Conservation (phyloP, 2,329 filamentous ascomycete genomes). For the Colletotrichum sp. region DNA sequence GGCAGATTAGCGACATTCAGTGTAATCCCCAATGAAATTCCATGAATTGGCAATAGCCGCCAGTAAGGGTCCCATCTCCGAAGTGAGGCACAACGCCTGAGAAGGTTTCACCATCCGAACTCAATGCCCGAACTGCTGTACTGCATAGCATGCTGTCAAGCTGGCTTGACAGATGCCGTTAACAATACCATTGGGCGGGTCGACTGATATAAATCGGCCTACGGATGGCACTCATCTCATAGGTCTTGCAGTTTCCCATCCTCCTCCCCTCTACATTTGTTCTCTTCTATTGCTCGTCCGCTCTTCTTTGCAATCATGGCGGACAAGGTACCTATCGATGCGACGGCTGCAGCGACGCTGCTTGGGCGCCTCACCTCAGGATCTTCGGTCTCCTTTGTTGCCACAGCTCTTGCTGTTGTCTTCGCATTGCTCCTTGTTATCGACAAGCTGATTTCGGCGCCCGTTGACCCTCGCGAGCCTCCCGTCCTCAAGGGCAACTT, state of each 20-base stretch:
- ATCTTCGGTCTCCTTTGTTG: background rate
- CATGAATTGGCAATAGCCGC: background rate
- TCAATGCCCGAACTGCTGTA: background rate
- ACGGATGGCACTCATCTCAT: background rate
- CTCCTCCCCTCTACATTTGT: background rate
- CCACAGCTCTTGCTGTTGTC: background rate
- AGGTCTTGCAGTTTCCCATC: background rate
- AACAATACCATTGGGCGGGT: background rate
- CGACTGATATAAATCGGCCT: background rate
- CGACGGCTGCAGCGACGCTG: background rate
- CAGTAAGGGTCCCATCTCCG: background rate
- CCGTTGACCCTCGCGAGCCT: conserved; percentile 42
- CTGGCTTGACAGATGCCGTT: background rate
- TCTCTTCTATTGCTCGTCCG: background rate
- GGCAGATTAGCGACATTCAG: background rate
- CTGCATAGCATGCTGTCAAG: background rate
- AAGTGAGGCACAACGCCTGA: background rate
- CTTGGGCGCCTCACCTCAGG: background rate
- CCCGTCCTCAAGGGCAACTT: conserved; percentile 42
- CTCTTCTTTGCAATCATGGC: background rate
- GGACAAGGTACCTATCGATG: background rate
- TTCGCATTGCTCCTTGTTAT: background rate
- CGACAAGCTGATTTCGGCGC: background rate
- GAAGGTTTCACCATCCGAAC: background rate
- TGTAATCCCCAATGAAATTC: background rate